phyloP scores from a whole-genome alignment of 306 rosid species.

The Castanospermum australe region DNA sequence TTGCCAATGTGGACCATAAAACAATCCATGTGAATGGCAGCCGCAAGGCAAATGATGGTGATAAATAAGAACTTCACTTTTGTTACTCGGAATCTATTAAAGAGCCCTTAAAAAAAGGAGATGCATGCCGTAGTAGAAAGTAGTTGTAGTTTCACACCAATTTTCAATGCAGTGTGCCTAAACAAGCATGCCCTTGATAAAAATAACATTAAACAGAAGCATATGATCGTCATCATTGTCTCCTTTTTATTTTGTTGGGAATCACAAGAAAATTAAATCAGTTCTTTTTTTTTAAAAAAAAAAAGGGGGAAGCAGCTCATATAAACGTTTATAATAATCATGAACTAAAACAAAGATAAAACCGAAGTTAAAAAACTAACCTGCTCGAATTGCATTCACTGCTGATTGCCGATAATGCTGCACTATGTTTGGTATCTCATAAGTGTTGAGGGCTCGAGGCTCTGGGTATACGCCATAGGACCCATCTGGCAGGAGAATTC shows the following conservation, averaged over 20 bases:
- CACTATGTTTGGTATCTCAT: conserved; percentile 65
- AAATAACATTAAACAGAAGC: not conserved
- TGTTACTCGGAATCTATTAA: not conserved
- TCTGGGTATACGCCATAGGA: conserved; percentile 65
- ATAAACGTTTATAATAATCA: not conserved
- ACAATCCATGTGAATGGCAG: not conserved
- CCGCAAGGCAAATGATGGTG: too few species aligned
- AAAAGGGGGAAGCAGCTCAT: not conserved
- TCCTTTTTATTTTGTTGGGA: not conserved
- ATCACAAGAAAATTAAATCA: not conserved
- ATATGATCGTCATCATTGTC: not conserved
- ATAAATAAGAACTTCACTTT: not conserved
- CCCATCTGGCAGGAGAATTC: conserved; percentile 73
- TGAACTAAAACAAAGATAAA: not conserved
- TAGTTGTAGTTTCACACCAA: not conserved
- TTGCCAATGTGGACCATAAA: conserved; percentile 10
- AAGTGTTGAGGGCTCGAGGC: conserved; percentile 53
- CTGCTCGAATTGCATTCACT: conserved; percentile 61
- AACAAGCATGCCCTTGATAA: too few species aligned
- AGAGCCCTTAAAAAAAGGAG: not conserved
- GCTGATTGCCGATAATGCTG: conserved; percentile 64
- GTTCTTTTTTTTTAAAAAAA: not conserved
- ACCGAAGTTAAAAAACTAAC: conserved; percentile 26
- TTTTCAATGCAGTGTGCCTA: too few species aligned
- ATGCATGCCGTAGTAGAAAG: not conserved